A percentile compares a stretch with the other conserved stretches of the same genome.
These are phyloP conservation scores for Miamiensis avidus DNA, from an alignment of 169 alveolate species.

Conservation along the genomic window DNA sequence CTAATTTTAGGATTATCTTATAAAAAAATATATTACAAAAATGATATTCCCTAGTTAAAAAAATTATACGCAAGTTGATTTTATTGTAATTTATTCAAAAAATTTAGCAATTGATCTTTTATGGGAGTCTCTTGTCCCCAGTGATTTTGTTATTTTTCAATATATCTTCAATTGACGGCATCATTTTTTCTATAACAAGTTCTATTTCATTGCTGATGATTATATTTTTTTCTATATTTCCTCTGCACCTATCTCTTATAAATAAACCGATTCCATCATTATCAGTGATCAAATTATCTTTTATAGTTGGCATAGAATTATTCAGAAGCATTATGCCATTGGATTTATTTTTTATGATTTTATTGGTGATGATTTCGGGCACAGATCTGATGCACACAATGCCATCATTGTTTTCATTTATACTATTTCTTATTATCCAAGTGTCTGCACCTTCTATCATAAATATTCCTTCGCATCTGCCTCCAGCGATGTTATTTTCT, in stretches of 20 bases:
- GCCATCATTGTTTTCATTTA: slow-evolving; percentile 84
- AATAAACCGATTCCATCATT: slow-evolving; percentile 62
- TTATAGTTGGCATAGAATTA: slow-evolving; percentile 44
- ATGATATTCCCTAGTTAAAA: no score
- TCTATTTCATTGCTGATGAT: slow-evolving; percentile 58
- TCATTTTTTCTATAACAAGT: slow-evolving; percentile 48
- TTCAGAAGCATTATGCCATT: slow-evolving; percentile 54
- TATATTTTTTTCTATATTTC: slow-evolving; percentile 49
- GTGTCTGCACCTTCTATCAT: slow-evolving; percentile 74
- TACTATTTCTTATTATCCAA: slow-evolving; percentile 67
- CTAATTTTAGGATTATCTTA: no score
- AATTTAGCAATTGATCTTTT: background rate
- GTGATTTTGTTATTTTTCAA: slow-evolving; percentile 38
- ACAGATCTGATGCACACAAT: slow-evolving; percentile 53
- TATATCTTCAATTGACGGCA: slow-evolving; percentile 27
- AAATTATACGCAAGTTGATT: no score
- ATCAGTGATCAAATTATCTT: slow-evolving; percentile 48
- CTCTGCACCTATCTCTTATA: slow-evolving; percentile 52
- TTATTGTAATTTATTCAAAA: no score
- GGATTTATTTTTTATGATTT: slow-evolving; percentile 53
- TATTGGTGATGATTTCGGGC: slow-evolving; percentile 43
- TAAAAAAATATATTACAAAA: no score
- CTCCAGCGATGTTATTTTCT: slow-evolving; percentile 69
- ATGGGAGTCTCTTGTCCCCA: slow-evolving; percentile 46
- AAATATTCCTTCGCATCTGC: slow-evolving; percentile 85